A percentile compares a stretch with the other conserved stretches of the same genome.
Conservation (phyloP, 2,329 filamentous ascomycete species). For the Aspergillus aculeatinus region DNA sequence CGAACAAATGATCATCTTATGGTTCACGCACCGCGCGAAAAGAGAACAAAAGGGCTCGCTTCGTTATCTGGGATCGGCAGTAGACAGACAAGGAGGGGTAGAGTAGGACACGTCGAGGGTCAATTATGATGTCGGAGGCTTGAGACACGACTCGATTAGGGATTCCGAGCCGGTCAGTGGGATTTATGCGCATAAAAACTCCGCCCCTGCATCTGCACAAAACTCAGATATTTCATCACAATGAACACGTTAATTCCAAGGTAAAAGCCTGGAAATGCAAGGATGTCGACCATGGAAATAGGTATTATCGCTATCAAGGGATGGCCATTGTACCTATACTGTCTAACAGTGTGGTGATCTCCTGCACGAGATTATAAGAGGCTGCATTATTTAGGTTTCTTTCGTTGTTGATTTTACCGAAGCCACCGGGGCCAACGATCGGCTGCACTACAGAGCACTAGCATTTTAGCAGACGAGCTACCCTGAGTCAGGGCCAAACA, state of each 20-base stretch:
- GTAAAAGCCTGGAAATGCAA: neutral
- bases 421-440: neutral
- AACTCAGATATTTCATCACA: neutral
- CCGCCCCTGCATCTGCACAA: neutral
- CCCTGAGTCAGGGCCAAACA: neutral
- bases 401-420: neutral
- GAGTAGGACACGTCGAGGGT: slow-evolving; percentile 5
- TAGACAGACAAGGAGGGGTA: slow-evolving; percentile 2
- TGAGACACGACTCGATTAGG: neutral
- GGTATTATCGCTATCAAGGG: neutral
- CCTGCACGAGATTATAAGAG: neutral
- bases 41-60: neutral
- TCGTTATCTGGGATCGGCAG: neutral
- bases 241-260: neutral
- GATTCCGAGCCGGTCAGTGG: neutral
- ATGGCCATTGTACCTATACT: neutral
- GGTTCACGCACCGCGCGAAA: neutral
- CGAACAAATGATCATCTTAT: neutral
- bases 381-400: neutral
- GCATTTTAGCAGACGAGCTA: neutral
- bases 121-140: neutral
- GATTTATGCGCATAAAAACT: neutral
- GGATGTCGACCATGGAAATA: neutral
- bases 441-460: neutral
- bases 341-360: neutral